Percentiles rank a stretch among this genome's conserved stretches.
phyloP scores from a whole-genome alignment of 257 asterid genomes.

The Nicotiana tomentosiformis region DNA sequence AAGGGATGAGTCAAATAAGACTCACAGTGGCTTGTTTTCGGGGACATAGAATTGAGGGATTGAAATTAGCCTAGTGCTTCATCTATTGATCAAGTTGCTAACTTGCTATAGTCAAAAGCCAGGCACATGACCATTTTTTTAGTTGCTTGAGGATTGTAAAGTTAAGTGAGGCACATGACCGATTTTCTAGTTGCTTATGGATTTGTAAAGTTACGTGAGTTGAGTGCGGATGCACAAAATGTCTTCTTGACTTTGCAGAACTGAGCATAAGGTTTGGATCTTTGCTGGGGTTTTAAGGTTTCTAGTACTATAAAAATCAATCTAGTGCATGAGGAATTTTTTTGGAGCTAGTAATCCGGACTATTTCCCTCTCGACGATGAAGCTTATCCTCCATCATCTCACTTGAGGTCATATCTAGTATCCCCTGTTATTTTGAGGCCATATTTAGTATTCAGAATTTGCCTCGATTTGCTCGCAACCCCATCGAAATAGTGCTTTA shows the following conservation, averaged over 20 bases:
- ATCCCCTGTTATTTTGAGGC: too few species aligned
- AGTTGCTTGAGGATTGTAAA: slow-evolving; percentile 15
- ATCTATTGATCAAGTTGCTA: background rate
- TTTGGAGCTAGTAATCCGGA: background rate
- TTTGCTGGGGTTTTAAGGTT: background rate
- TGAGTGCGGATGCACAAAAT: slow-evolving; percentile 2
- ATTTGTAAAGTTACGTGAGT: background rate
- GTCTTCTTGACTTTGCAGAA: background rate
- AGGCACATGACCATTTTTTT: slow-evolving; percentile 1
- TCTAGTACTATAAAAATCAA: background rate
- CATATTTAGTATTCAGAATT: too few species aligned
- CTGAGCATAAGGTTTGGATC: background rate
- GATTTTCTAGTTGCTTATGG: slow-evolving; percentile 15
- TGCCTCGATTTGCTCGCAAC: too few species aligned
- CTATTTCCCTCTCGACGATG: background rate
- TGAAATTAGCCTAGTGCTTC: background rate
- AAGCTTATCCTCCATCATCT: background rate
- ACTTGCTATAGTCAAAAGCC: background rate
- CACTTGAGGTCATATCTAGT: background rate
- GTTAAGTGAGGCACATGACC: background rate
- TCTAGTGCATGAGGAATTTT: background rate
- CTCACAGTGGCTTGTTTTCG: background rate
- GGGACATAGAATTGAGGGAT: background rate
- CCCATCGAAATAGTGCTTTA: too few species aligned
- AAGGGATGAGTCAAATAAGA: background rate